These are phyloP conservation scores for Kandelia obovata DNA, from an alignment of 345 rosid genomes.

Conservation along the genomic window DNA sequence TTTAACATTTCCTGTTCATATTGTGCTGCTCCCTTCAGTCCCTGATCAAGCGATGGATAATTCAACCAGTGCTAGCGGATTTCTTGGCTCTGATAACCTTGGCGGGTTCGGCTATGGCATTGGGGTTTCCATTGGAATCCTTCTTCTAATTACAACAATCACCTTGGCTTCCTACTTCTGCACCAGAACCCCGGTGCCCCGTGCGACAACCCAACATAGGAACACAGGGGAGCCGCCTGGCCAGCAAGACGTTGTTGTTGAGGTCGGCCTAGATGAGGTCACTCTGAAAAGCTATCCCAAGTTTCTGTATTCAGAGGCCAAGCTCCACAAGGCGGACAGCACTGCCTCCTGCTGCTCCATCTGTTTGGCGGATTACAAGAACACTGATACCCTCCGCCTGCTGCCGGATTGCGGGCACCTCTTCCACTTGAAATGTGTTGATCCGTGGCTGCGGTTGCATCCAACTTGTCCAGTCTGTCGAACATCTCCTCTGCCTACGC, in stretches of 20 bases:
- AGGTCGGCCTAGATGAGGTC: slow-evolving; percentile 64
- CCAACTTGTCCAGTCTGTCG: slow-evolving; percentile 80
- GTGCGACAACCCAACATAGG: not conserved
- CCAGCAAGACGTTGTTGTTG: slow-evolving; percentile 29
- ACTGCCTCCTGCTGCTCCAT: slow-evolving; percentile 67
- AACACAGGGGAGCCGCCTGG: slow-evolving; percentile 2
- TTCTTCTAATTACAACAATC: slow-evolving; percentile 40
- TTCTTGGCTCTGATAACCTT: slow-evolving; percentile 22
- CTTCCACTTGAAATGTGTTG: slow-evolving; percentile 76
- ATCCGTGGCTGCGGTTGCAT: slow-evolving; percentile 74
- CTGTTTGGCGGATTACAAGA: slow-evolving; percentile 77
- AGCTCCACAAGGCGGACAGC: slow-evolving; percentile 31
- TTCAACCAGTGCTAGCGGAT: slow-evolving; percentile 11
- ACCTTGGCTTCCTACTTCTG: slow-evolving; percentile 43
- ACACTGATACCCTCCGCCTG: slow-evolving; percentile 45
- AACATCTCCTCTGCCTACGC: slow-evolving; percentile 85
- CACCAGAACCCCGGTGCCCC: slow-evolving; percentile 19
- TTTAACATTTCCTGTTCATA: not conserved
- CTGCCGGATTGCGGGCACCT: slow-evolving; percentile 79
- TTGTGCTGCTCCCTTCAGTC: slow-evolving; percentile 2
- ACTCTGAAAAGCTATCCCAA: slow-evolving; percentile 70
- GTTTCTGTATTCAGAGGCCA: slow-evolving; percentile 64
- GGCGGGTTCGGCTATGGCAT: slow-evolving; percentile 45
- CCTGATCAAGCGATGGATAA: slow-evolving; percentile 18
- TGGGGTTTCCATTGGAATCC: slow-evolving; percentile 41